Base-by-base conservation (phyloP, 257 asterid species). In the Forsythia suspensa region DNA sequence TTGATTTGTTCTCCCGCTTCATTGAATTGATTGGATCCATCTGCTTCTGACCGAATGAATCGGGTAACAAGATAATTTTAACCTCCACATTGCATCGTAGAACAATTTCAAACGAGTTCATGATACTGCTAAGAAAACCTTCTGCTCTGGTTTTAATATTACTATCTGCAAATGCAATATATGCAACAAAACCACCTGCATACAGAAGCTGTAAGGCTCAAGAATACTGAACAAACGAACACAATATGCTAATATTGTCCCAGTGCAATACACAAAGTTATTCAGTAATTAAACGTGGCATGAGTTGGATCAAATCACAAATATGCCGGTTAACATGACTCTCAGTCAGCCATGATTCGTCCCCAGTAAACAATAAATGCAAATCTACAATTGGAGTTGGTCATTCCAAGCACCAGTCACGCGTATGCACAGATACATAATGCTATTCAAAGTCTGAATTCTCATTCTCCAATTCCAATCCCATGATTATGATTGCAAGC, bases 41-140 rank as follows among this genome's bases (percentile, higher is more conserved):
- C 71, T 80, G 88, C 59, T 79, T 88, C 73, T 55, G 85, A 77
- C 79, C 57, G 51, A 73, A 77, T 74, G 90, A 83, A 71, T 86
- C 91, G 1, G 80, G 88, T 71, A 89, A 82, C 52, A 89, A 86
- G 83, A 94, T 84, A 59, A 96, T 86, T 86, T 85, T 90, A 48
- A 92, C 93, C 88, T 94, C 98, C 72, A 92, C 96, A 70, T 90
- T 92, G 85, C 92, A 87, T 72, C 86, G 89, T 77, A 96, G 83
- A 76, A 91, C 93, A 71, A 87, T 87, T 86, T 94, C 97, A 76
- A 96, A 92, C 38, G 97, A 89, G 84, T 94, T 92, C 0, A 97
- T 90, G 89, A 96, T 94, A 79, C 99, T 96, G 88, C 99, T 92
- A n/a, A 89, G 88, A 63, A 90, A 96, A 80, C 98, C 92, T 85